phyloP scores from a whole-genome alignment of 1,284 basidiomycete species.

The Sanghuangporus sanghuang region DNA sequence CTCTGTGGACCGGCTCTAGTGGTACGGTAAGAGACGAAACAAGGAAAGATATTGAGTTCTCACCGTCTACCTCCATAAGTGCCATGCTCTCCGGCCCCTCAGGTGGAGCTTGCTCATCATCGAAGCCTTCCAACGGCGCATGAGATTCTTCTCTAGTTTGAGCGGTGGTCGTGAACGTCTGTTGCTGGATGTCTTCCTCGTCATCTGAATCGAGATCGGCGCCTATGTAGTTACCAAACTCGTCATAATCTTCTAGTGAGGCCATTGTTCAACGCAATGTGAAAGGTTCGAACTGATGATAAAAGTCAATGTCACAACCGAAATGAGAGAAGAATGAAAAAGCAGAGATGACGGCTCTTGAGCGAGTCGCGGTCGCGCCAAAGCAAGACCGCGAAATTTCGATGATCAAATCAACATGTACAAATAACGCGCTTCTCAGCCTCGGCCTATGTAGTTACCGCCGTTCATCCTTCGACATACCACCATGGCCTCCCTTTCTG shows the following conservation, averaged over 20 bases:
- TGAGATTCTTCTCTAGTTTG: conserved; percentile 27
- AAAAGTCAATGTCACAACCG: neutral
- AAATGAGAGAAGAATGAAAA: neutral
- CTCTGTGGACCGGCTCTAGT: conserved; percentile 71
- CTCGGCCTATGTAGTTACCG: conserved; percentile 11
- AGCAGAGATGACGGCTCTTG: neutral
- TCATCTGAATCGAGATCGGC: conserved; percentile 89
- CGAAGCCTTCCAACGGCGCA: conserved; percentile 71
- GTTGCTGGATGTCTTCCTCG: conserved; percentile 51
- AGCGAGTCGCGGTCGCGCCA: neutral
- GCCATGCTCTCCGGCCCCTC: conserved; percentile 48
- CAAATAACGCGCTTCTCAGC: conserved; percentile 18
- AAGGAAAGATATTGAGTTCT: conserved; percentile 24
- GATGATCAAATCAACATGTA: neutral
- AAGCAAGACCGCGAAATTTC: conserved; percentile 9
- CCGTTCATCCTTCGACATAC: neutral
- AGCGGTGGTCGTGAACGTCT: conserved; percentile 36
- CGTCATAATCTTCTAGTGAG: conserved; percentile 82
- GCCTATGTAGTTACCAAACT: conserved; percentile 96
- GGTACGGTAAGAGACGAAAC: neutral
- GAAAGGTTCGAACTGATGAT: neutral
- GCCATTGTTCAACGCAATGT: conserved; percentile 47
- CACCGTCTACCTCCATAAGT: conserved; percentile 80
- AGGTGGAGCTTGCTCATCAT: conserved; percentile 48
- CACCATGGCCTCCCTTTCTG: conserved; percentile 69